Evolutionary conservation across 1,284 basidiomycete genomes (phyloP).

Genomic region (Pyrrhoderma lamaoense): DNA sequence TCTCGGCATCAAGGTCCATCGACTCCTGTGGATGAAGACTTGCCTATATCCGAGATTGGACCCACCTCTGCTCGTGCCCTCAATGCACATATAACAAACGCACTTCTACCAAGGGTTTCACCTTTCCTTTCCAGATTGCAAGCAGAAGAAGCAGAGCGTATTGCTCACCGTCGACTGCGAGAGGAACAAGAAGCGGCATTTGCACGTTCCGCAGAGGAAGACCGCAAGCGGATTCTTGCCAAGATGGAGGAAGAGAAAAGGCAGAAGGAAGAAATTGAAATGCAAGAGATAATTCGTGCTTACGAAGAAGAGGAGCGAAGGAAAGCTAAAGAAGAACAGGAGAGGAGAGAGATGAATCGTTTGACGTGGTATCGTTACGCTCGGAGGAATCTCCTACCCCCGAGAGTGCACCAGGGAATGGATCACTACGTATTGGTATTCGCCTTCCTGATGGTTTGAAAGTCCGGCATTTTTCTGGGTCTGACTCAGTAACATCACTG

Average conservation of each 20-base stretch:
- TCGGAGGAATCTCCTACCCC: conserved; percentile 16
- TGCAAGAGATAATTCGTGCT: conserved; percentile 26
- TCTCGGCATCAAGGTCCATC: conserved; percentile 76
- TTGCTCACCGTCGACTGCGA: conserved; percentile 62
- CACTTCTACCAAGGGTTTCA: conserved; percentile 71
- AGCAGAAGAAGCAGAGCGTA: conserved; percentile 38
- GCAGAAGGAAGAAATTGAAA: conserved; percentile 24
- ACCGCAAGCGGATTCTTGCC: conserved; percentile 59
- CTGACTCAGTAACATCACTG: conserved; percentile 49
- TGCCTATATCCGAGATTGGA: conserved; percentile 23
- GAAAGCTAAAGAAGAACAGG: conserved; percentile 25
- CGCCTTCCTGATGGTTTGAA: conserved; percentile 61
- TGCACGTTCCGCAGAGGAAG: conserved; percentile 54
- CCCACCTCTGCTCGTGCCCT: conserved; percentile 61
- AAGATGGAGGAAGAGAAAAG: conserved; percentile 40
- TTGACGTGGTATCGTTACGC: conserved; percentile 42
- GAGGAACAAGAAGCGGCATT: conserved; percentile 83
- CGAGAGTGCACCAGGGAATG: conserved; percentile 23
- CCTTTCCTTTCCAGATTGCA: conserved; percentile 66
- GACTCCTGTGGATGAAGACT: conserved; percentile 27
- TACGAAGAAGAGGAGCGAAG: conserved; percentile 28
- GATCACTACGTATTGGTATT: conserved; percentile 52
- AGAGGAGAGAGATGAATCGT: conserved; percentile 28
- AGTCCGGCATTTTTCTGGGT: conserved; percentile 48
- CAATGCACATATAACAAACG: conserved; percentile 54